Percentiles rank a stretch among this genome's conserved stretches.
Conservation (phyloP, 2,329 filamentous ascomycete genomes). For the Pseudogymnoascus sp. region DNA sequence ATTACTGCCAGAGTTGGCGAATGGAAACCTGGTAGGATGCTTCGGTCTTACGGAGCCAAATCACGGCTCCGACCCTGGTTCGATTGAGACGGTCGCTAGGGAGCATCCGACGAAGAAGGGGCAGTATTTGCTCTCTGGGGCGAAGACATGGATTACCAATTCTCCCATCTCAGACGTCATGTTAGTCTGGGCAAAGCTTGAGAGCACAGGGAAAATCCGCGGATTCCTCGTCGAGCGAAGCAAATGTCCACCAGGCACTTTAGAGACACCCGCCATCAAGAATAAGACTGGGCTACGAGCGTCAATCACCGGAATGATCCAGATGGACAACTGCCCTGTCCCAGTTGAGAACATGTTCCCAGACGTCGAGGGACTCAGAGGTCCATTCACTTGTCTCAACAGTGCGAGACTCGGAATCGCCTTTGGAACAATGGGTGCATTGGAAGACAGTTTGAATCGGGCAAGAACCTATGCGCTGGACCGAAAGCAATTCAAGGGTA, state of each 20-base stretch:
- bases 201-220: constrained; percentile 85
- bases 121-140: constrained; percentile 67
- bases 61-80: constrained; percentile 83
- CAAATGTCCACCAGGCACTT: constrained; percentile 74
- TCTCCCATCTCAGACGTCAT: constrained; percentile 80
- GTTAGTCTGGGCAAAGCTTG: constrained; percentile 86
- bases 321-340: constrained; percentile 83
- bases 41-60: constrained; percentile 91
- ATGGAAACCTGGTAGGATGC: constrained; percentile 72
- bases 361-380: constrained; percentile 73
- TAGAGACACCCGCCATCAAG: constrained; percentile 87
- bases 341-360: constrained; percentile 91
- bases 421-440: constrained; percentile 83
- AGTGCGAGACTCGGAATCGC: constrained; percentile 89
- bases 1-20: constrained; percentile 74
- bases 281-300: constrained; percentile 92
- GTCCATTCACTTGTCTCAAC: constrained; percentile 92
- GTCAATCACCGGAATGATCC: constrained; percentile 96
- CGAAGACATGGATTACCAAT: constrained; percentile 96
- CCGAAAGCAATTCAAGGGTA: constrained; percentile 91
- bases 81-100: constrained; percentile 82
- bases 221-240: constrained; percentile 85
- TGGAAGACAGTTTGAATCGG: constrained; percentile 82
- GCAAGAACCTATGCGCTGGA: constrained; percentile 84
- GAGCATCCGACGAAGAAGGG: constrained; percentile 78